Conservation (phyloP, 1,139 yeast genomes). For the Saccharomyces hybrid region DNA sequence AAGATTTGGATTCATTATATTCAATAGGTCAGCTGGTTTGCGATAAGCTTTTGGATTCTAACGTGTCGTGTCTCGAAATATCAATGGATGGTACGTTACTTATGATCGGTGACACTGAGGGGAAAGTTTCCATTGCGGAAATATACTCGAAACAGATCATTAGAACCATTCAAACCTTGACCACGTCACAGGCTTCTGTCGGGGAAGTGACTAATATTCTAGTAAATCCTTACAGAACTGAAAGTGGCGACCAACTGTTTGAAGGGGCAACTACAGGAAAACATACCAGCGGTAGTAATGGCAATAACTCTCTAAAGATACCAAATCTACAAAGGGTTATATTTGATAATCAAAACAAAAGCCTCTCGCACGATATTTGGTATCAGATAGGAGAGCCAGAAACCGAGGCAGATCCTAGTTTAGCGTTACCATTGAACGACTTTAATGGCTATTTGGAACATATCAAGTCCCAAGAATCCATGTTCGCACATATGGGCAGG, state of each 20-base stretch:
- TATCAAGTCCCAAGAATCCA: conserved; percentile 46
- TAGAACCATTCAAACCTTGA: conserved; percentile 52
- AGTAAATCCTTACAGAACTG: conserved; percentile 7
- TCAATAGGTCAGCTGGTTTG: conserved; percentile 26
- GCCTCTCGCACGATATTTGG: conserved; percentile 45
- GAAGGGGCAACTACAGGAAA: neutral
- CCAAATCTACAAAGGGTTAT: conserved; percentile 59
- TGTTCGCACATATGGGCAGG: conserved; percentile 40
- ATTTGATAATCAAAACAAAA: conserved; percentile 35
- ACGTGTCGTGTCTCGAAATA: conserved; percentile 48
- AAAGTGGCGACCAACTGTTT: conserved; percentile 1
- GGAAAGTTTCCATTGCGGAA: conserved; percentile 65
- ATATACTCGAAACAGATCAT: conserved; percentile 70
- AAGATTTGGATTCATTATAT: conserved; percentile 14
- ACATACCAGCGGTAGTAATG: neutral
- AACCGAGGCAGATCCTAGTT: neutral
- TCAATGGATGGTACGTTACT: conserved; percentile 73
- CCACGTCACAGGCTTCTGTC: conserved; percentile 23
- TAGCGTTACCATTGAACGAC: conserved; percentile 26
- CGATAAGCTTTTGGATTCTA: conserved; percentile 15
- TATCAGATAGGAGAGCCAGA: conserved; percentile 37
- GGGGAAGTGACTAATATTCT: conserved; percentile 35
- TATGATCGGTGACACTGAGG: conserved; percentile 66
- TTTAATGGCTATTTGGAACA: conserved; percentile 40
- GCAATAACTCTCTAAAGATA: conserved; percentile 26